These are phyloP conservation scores for Tricharina praecox DNA, from an alignment of 495 filamentous ascomycete species.

Conservation along the genomic window DNA sequence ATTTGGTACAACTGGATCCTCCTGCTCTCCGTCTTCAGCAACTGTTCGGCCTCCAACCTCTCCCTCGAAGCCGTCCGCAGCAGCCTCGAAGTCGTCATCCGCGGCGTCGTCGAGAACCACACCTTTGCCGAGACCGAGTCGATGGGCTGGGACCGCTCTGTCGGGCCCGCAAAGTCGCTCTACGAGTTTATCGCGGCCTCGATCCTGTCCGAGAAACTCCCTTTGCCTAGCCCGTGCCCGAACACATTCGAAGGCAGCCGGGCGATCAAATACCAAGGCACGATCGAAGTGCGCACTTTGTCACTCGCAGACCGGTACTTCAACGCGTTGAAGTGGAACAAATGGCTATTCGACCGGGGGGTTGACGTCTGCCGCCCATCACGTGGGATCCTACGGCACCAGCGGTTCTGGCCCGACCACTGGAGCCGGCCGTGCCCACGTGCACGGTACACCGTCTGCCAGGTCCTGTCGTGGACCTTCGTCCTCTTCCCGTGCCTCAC, in stretches of 20 bases:
- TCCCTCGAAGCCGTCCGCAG: slow-evolving; percentile 23
- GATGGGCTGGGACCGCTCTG: slow-evolving; percentile 15
- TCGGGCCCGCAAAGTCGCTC: not conserved
- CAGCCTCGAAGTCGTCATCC: slow-evolving; percentile 16
- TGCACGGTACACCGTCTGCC: slow-evolving; percentile 11
- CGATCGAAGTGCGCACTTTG: not conserved
- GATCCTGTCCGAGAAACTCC: not conserved
- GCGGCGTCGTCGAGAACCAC: slow-evolving; percentile 19
- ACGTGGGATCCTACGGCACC: slow-evolving; percentile 13
- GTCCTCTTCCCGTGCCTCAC: slow-evolving; percentile 23
- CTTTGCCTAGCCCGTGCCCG: not conserved
- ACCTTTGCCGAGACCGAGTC: slow-evolving; percentile 4
- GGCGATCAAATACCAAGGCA: not conserved
- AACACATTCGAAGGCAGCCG: not conserved
- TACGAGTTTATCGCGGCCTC: not conserved
- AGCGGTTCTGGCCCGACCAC: slow-evolving; percentile 19
- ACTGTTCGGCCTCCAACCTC: slow-evolving; percentile 25
- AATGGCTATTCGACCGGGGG: slow-evolving; percentile 21
- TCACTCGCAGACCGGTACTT: slow-evolving; percentile 18
- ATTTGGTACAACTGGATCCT: slow-evolving; percentile 26
- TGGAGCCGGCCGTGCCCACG: not conserved
- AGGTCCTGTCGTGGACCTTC: slow-evolving; percentile 21
- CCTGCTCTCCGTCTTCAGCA: slow-evolving; percentile 22
- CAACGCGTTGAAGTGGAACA: slow-evolving; percentile 18
- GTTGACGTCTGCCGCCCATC: slow-evolving; percentile 14